Conservation (phyloP, 371 early-diverging fungal genomes). For the Mortierella sp. region DNA sequence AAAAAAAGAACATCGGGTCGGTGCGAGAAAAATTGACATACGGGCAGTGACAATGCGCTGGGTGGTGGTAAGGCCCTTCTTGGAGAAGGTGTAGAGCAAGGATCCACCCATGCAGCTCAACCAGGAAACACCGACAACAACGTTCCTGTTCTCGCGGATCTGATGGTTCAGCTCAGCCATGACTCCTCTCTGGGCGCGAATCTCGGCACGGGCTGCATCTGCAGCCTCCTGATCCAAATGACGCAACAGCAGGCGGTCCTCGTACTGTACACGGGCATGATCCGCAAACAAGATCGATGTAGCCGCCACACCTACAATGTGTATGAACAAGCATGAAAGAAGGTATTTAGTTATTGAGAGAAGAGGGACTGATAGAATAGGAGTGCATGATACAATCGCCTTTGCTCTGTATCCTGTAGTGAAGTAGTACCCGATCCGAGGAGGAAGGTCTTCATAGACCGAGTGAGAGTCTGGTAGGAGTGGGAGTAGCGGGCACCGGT, state of each 20-base stretch:
- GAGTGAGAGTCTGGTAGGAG: conserved; percentile 43
- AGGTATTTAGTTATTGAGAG: not conserved
- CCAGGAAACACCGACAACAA: conserved; percentile 79
- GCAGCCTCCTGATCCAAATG: conserved; percentile 55
- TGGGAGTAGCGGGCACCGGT: conserved; percentile 46
- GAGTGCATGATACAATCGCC: not conserved
- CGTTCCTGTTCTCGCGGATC: conserved; percentile 64
- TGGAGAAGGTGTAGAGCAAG: conserved; percentile 73
- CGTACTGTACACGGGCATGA: conserved; percentile 58
- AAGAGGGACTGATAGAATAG: not conserved
- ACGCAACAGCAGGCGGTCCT: conserved; percentile 56
- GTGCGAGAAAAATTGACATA: conserved; percentile 61
- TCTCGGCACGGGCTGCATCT: conserved; percentile 49
- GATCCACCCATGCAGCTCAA: conserved; percentile 78
- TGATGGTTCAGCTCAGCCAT: conserved; percentile 50
- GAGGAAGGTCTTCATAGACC: conserved; percentile 51
- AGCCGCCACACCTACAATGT: conserved; percentile 45
- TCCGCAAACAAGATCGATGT: conserved; percentile 51
- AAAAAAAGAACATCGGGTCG: not conserved
- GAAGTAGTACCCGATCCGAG: conserved; percentile 43
- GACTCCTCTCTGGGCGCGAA: conserved; percentile 51
- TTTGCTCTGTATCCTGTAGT: not conserved
- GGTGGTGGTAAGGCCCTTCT: conserved; percentile 76
- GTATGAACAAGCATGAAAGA: not conserved
- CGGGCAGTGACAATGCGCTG: conserved; percentile 86